Conservation (phyloP, 805 yeast species). For the Teunomyces panamensis region DNA sequence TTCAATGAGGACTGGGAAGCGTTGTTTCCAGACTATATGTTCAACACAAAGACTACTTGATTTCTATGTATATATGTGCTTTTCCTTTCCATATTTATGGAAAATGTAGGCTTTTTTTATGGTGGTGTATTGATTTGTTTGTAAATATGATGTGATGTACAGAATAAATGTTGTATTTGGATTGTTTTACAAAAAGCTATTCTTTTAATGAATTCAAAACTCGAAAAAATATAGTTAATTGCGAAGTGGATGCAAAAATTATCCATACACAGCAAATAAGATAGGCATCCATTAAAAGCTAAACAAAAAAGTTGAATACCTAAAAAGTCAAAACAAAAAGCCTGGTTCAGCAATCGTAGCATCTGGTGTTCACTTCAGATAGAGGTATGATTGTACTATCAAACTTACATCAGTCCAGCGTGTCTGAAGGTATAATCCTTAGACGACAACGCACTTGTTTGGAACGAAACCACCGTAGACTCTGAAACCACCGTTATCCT, state of each 20-base stretch:
- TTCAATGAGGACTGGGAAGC: constrained; percentile 50
- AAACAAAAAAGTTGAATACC: not conserved
- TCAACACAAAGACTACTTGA: constrained; percentile 17
- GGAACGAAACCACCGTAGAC: not conserved
- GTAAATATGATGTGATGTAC: not conserved
- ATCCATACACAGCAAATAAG: not conserved
- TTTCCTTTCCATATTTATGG: not conserved
- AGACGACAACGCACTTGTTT: constrained; percentile 2
- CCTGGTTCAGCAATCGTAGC: not conserved
- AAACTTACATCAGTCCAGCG: too few relatives aligned
- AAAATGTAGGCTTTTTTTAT: not conserved
- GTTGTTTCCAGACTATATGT: constrained; percentile 45
- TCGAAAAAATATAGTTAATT: not conserved
- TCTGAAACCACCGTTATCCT: constrained; percentile 1
- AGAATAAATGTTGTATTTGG: not conserved
- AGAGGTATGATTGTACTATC: not conserved
- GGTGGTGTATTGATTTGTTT: not conserved
- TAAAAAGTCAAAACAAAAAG: not conserved
- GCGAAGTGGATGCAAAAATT: not conserved
- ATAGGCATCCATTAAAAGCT: not conserved
- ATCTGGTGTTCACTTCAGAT: not conserved
- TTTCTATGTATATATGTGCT: not conserved
- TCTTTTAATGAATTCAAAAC: not conserved
- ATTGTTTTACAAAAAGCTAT: not conserved
- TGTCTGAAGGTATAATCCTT: not conserved